These are phyloP conservation scores for Austropuccinia psidii DNA, from an alignment of 1,284 basidiomycete species.

Conservation along the genomic window DNA sequence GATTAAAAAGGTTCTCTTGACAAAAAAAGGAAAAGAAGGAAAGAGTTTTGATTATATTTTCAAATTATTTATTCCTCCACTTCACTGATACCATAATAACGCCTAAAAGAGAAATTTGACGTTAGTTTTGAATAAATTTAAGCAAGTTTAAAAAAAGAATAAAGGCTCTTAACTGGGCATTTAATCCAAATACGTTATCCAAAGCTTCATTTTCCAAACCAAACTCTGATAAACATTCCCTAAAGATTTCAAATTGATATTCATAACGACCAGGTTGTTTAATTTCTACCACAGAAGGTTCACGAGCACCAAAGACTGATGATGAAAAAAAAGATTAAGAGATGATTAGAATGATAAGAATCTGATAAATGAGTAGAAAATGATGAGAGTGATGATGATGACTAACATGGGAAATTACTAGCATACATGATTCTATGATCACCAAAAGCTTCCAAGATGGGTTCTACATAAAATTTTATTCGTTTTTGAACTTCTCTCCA, in stretches of 20 bases:
- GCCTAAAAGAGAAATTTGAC: too few relatives aligned
- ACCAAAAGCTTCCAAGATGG: slow-evolving; percentile 36
- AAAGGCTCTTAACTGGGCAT: slow-evolving; percentile 25
- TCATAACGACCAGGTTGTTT: slow-evolving; percentile 12
- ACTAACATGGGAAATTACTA: slow-evolving; percentile 30
- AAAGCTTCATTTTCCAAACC: slow-evolving; percentile 31
- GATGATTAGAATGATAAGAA: not conserved
- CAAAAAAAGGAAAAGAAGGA: too few relatives aligned
- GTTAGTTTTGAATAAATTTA: too few relatives aligned
- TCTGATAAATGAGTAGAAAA: not conserved
- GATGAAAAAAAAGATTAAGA: not conserved
- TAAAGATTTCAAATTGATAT: slow-evolving; percentile 33
- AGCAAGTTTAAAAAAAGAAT: not conserved
- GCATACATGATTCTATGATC: slow-evolving; percentile 33
- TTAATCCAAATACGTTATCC: slow-evolving; percentile 35
- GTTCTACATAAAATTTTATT: slow-evolving; percentile 36
- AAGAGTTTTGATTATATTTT: too few relatives aligned
- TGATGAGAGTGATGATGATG: not conserved
- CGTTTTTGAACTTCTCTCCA: slow-evolving; percentile 35
- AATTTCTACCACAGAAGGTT: not conserved
- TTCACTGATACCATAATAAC: too few relatives aligned
- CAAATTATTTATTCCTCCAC: too few relatives aligned
- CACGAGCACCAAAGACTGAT: not conserved
- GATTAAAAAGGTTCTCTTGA: too few relatives aligned
- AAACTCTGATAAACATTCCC: slow-evolving; percentile 32